Conservation (phyloP, 306 rosid species). For the Cotoneaster glaucophyllus region DNA sequence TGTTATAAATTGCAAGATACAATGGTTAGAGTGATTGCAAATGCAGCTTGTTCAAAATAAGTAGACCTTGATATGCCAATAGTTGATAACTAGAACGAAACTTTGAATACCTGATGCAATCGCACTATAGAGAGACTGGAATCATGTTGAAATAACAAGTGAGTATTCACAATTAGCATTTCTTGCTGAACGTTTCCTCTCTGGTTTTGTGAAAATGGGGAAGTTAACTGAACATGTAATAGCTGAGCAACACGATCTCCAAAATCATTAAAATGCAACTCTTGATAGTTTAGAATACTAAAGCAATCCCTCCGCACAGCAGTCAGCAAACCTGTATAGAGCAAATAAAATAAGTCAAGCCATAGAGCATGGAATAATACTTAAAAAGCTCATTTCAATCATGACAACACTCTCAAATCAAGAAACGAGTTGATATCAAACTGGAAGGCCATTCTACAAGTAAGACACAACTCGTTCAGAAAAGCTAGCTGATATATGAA, state of each 20-base stretch:
- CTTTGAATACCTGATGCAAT: slow-evolving; percentile 48
- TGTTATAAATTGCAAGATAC: slow-evolving; percentile 10
- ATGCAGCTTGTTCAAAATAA: neutral
- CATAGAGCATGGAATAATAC: slow-evolving; percentile 1
- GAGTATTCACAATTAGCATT: slow-evolving; percentile 83
- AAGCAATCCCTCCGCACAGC: slow-evolving; percentile 61
- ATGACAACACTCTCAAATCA: neutral
- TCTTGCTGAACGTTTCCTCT: slow-evolving; percentile 45
- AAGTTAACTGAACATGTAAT: slow-evolving; percentile 60
- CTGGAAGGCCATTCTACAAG: neutral
- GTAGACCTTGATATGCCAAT: neutral
- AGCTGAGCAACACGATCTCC: slow-evolving; percentile 98
- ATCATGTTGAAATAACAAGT: slow-evolving; percentile 88
- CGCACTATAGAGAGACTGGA: slow-evolving; percentile 75
- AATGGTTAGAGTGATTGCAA: neutral
- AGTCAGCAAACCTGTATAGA: slow-evolving; percentile 68
- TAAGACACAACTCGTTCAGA: neutral
- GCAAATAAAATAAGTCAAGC: slow-evolving; percentile 20
- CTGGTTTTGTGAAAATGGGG: slow-evolving; percentile 36
- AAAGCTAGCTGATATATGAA: neutral
- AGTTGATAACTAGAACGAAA: neutral
- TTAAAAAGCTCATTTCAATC: slow-evolving; percentile 7
- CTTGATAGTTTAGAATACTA: slow-evolving; percentile 46
- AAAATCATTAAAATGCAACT: slow-evolving; percentile 61
- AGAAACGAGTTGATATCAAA: neutral